phyloP scores from a whole-genome alignment of 2,329 filamentous ascomycete species.

The Stachybotrys chlorohalonatus region DNA sequence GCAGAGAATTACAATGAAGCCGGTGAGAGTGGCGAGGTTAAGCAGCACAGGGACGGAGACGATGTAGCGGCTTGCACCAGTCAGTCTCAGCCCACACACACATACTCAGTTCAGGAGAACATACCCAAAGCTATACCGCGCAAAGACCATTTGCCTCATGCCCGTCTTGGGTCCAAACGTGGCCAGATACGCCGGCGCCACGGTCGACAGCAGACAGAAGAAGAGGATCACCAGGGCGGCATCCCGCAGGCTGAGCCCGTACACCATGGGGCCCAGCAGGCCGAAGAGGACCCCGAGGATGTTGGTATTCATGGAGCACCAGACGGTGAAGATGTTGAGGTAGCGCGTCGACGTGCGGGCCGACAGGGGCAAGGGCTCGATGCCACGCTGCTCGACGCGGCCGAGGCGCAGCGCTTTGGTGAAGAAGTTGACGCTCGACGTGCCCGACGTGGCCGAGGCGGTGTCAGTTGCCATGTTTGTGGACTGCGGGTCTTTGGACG shows the following conservation, averaged over 20 bases:
- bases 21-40: constrained; percentile 53
- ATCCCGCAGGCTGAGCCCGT: constrained; percentile 46
- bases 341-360: constrained; percentile 30
- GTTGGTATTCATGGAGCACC: constrained; percentile 39
- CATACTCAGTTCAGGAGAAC: constrained; percentile 3
- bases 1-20: constrained; percentile 54
- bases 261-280: constrained; percentile 48
- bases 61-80: constrained; percentile 35
- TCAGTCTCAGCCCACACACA: constrained; percentile 2
- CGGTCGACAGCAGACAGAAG: constrained; percentile 47
- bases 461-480: background rate
- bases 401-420: constrained; percentile 23
- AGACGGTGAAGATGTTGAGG: constrained; percentile 37
- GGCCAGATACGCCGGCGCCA: constrained; percentile 46
- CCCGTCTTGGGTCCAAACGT: constrained; percentile 53
- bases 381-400: constrained; percentile 33
- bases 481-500: background rate
- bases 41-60: constrained; percentile 51
- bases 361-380: constrained; percentile 31
- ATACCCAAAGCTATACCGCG: constrained; percentile 53
- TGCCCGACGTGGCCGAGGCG: background rate
- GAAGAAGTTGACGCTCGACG: constrained; percentile 14
- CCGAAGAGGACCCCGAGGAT: constrained; percentile 51
- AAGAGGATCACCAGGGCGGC: constrained; percentile 52
- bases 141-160: constrained; percentile 57